Base-by-base conservation (phyloP, 1,139 yeast genomes). In the Diutina scorzettiae region DNA sequence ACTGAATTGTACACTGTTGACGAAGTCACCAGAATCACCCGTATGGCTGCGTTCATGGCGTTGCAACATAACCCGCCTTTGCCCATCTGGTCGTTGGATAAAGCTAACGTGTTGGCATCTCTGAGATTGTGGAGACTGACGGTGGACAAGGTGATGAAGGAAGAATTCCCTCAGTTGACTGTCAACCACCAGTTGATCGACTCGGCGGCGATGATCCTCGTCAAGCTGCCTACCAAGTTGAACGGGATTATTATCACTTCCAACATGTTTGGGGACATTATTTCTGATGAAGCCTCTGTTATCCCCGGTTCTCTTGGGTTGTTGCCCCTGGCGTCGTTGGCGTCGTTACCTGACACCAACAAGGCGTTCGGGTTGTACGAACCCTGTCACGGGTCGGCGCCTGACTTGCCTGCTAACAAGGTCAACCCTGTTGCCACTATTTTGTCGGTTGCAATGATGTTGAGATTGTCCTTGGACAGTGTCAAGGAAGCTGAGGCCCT, bases 331-430 rank as follows among this genome's bases (percentile, higher is more conserved):
- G 98, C 98, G 5, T 87, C 97, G 19, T 75, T 91, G 55, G 93
- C 96, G 5, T 85, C 96, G 16, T 73, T 91, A 55, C 98, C 98
- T 45, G 96, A 89, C 61, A 78, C 89, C 40, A 89, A 89, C 70
- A 69, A 74, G 41, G 97, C 97, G 0, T 87, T 91, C 58, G 98
- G 98, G 47, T 72, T 91, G 49, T 91, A 91, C 61, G 98, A 91
- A 66, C 98, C 98, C 51, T 89, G 97, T 59, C 98, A 91, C 61
- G 98, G 98, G 41, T 82, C 96, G 37, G 98, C 98, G 23, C 98
- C 98, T 37, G 98, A 91, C 62, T 75, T 91, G 57, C 81, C 81
- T 43, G 69, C 67, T 47, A 85, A 86, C 59, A 82, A 84, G 66
- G 98, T 87, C 45, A 91, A 91, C 63, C 98, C 98, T 43, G 65